These are phyloP conservation scores for Vigna radiata DNA, from an alignment of 306 rosid species.

Conservation along the genomic window DNA sequence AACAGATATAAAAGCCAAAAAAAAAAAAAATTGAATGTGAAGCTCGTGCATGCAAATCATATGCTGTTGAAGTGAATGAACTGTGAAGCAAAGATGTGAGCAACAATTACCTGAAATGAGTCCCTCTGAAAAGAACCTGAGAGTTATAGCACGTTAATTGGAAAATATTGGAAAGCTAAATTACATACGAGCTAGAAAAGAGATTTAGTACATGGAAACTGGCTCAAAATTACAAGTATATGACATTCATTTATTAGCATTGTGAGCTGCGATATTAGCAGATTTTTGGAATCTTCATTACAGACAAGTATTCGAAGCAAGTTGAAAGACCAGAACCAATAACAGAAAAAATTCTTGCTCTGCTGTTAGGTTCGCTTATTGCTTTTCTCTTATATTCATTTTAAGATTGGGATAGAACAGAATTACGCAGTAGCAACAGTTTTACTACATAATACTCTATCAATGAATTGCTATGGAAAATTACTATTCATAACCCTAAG, in stretches of 20 bases:
- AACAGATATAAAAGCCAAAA: neutral
- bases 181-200: neutral
- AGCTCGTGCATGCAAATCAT: neutral
- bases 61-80: neutral
- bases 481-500: neutral
- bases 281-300: neutral
- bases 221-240: constrained; percentile 2
- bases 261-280: neutral
- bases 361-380: too few relatives aligned
- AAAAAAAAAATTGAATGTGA: neutral
- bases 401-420: neutral
- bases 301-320: neutral
- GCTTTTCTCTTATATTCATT: too few relatives aligned
- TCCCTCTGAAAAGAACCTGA: constrained; percentile 73
- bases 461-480: neutral
- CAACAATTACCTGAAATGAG: constrained; percentile 64
- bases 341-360: neutral
- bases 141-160: constrained; percentile 33
- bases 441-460: too few relatives aligned
- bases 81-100: constrained; percentile 33
- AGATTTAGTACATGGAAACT: neutral
- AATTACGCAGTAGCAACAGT: too few relatives aligned
- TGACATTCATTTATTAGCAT: neutral
- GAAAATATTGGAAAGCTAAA: constrained; percentile 13
- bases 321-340: neutral